These are phyloP conservation scores for Colletotrichum chrysophilum DNA, from an alignment of 2,329 filamentous ascomycete genomes.

Conservation along the genomic window DNA sequence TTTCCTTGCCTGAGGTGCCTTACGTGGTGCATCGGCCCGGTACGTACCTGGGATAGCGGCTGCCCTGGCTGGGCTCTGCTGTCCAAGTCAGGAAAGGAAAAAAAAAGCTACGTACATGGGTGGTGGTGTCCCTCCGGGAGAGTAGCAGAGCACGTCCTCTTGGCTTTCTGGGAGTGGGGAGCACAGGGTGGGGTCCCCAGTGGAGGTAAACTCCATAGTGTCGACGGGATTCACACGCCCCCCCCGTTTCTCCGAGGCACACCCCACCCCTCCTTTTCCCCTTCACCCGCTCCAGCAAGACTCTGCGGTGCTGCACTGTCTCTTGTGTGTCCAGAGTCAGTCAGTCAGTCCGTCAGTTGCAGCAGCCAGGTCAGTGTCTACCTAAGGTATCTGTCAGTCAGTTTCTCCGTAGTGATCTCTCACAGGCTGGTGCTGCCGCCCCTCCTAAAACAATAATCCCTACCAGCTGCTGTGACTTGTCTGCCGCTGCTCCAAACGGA, in stretches of 20 bases:
- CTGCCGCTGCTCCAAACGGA: conserved; percentile 12
- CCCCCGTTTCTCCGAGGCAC: neutral
- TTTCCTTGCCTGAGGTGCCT: neutral
- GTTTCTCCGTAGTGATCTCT: neutral
- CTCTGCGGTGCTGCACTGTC: neutral
- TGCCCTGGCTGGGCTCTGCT: neutral
- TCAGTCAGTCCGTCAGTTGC: neutral
- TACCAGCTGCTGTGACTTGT: neutral
- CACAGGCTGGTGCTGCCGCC: conserved; percentile 2
- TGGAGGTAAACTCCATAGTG: neutral
- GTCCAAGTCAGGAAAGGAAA: neutral
- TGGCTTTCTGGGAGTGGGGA: conserved; percentile 6
- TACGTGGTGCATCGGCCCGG: neutral
- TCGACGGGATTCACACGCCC: neutral
- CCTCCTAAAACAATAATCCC: conserved; percentile 13
- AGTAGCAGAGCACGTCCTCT: conserved; percentile 18
- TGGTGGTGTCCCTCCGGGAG: neutral
- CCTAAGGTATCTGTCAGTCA: neutral
- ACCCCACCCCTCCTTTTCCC: neutral
- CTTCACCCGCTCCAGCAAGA: conserved; percentile 5
- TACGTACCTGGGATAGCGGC: neutral
- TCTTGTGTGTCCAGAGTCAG: neutral
- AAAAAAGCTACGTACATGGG: neutral
- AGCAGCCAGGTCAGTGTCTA: neutral
- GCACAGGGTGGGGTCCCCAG: neutral